These are phyloP conservation scores for Petunia secreta DNA, from an alignment of 257 asterid genomes.

Conservation along the genomic window DNA sequence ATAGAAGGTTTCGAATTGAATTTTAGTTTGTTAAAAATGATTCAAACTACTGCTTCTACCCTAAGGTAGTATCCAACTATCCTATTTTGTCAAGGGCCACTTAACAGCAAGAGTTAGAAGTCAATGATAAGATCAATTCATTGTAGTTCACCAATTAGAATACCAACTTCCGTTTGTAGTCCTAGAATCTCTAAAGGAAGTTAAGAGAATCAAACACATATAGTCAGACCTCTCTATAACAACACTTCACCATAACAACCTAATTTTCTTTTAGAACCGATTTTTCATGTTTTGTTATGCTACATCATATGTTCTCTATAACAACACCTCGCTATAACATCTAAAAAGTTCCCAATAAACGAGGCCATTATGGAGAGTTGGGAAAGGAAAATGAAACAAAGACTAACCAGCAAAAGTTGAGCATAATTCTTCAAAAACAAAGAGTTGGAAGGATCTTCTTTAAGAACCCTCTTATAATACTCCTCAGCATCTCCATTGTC, in stretches of 20 bases:
- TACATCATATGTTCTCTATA: no score
- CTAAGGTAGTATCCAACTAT: not conserved
- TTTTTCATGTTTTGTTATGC: no score
- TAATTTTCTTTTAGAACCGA: no score
- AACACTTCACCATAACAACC: no score
- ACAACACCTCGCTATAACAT: no score
- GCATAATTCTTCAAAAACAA: constrained; percentile 67
- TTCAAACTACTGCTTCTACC: not conserved
- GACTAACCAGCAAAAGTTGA: constrained; percentile 66
- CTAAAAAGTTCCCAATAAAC: no score
- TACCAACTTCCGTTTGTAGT: not conserved
- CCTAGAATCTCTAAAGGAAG: not conserved
- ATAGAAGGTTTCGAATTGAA: not conserved
- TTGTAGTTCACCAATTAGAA: not conserved
- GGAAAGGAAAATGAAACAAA: not conserved
- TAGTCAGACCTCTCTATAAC: no score
- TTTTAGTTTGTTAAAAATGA: not conserved
- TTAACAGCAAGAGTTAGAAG: not conserved
- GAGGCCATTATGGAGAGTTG: not conserved
- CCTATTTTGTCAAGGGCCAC: not conserved
- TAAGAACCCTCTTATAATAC: constrained; percentile 40
- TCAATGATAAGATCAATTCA: not conserved
- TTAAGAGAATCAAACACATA: not conserved
- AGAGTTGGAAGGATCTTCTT: constrained; percentile 55
- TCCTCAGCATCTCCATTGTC: constrained; percentile 43